Conservation (phyloP, 163 green algal species). For the Scenedesmus sp. region DNA sequence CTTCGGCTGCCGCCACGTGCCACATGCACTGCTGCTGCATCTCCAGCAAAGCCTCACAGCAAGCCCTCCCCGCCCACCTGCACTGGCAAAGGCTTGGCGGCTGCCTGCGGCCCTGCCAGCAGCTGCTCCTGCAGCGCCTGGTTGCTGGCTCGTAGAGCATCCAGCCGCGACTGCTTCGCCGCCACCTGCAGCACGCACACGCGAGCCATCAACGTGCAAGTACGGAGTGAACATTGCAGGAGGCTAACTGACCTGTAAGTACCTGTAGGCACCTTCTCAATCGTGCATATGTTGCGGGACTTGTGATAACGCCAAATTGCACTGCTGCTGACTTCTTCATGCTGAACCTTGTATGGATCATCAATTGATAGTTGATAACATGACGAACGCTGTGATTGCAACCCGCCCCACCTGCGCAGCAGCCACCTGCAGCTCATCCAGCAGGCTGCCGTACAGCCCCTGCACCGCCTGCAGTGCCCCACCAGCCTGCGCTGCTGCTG, state of each 20-base stretch:
- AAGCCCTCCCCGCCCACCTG: not conserved
- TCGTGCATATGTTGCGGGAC: too few species aligned
- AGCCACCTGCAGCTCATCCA: constrained; percentile 35
- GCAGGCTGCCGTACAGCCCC: constrained; percentile 31
- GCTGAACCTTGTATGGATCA: too few species aligned
- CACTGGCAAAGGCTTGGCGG: not conserved
- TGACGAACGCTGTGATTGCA: too few species aligned
- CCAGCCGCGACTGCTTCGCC: constrained; percentile 14
- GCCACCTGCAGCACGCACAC: not conserved
- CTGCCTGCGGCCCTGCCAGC: not conserved
- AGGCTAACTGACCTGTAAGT: too few species aligned
- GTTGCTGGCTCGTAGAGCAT: not conserved
- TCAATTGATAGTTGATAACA: too few species aligned
- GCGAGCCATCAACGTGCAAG: too few species aligned
- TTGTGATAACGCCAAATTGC: too few species aligned
- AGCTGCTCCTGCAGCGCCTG: not conserved
- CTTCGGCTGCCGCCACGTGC: not conserved
- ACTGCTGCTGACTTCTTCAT: too few species aligned
- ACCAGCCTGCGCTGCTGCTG: not conserved
- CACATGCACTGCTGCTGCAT: not conserved
- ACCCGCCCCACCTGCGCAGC: not conserved
- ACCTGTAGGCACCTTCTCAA: too few species aligned
- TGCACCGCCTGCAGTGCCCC: not conserved
- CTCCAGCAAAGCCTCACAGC: not conserved
- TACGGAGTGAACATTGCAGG: too few species aligned